These are phyloP conservation scores for Penstemon barbatus DNA, from an alignment of 257 asterid species.

Conservation along the genomic window DNA sequence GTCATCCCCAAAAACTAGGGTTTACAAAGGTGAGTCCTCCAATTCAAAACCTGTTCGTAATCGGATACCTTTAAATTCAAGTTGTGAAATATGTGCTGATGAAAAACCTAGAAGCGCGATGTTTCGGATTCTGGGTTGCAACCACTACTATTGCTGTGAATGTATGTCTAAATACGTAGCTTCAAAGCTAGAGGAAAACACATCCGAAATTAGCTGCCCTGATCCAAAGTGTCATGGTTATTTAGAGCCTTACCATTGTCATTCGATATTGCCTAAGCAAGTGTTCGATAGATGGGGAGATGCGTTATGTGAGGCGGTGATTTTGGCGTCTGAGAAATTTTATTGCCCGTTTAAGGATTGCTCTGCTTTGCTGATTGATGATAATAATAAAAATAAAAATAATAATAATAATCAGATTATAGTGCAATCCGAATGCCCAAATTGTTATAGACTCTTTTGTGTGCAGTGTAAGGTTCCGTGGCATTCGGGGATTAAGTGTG, in stretches of 20 bases:
- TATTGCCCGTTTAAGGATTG: conserved; percentile 72
- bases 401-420: conserved; percentile 19
- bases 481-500: conserved; percentile 51
- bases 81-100: conserved; percentile 62
- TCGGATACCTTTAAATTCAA: conserved; percentile 24
- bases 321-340: conserved; percentile 48
- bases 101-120: conserved; percentile 34
- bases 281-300: conserved; percentile 84
- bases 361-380: conserved; percentile 56
- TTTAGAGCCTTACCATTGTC: conserved; percentile 61
- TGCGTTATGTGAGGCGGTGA: conserved; percentile 58
- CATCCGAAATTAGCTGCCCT: conserved; percentile 46
- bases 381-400: background rate
- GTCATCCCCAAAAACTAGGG: conserved; percentile 12
- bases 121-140: conserved; percentile 43
- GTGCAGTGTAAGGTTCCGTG: conserved; percentile 57
- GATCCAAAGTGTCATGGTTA: conserved; percentile 46
- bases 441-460: conserved; percentile 61
- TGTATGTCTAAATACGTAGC: conserved; percentile 56
- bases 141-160: conserved; percentile 48
- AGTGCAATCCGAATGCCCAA: conserved; percentile 48
- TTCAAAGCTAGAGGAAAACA: conserved; percentile 49
- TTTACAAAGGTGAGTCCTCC: conserved; percentile 51
- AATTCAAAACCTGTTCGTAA: conserved; percentile 26
- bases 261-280: conserved; percentile 48